Conservation (phyloP, 2,329 filamentous ascomycete species). For the Blastomyces silverae region DNA sequence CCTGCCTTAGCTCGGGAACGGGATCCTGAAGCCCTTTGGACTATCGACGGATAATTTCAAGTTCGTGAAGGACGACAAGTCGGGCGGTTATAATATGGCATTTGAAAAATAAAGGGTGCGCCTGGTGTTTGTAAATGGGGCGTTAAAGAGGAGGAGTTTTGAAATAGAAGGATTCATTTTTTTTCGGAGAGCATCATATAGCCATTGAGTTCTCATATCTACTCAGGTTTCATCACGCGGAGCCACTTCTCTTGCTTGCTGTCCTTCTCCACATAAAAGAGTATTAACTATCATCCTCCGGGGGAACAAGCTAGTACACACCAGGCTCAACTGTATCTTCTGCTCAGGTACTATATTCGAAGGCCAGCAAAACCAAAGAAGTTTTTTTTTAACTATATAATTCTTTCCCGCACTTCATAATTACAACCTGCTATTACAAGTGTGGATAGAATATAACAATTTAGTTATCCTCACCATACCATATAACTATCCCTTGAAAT, state of each 20-base stretch:
- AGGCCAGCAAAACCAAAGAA: neutral
- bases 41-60: conserved; percentile 91
- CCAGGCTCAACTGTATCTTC: too few relatives aligned
- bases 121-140: neutral
- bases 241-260: neutral
- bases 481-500: neutral
- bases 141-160: neutral
- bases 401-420: neutral
- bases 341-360: neutral
- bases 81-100: conserved; percentile 90
- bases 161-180: conserved; percentile 2
- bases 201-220: neutral
- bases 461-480: conserved; percentile 4
- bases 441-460: conserved; percentile 5
- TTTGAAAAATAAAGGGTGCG: conserved; percentile 45
- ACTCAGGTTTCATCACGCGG: neutral
- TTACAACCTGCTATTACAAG: conserved; percentile 5
- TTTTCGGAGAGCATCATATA: neutral
- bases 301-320: too few relatives aligned
- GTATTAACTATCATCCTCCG: too few relatives aligned
- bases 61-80: conserved; percentile 82
- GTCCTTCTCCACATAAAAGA: too few relatives aligned
- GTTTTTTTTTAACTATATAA: neutral
- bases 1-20: conserved; percentile 64
- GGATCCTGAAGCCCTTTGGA: conserved; percentile 86